phyloP scores from a whole-genome alignment of 2,329 filamentous ascomycete genomes.

The Arthrobotrys pseudoclavata region DNA sequence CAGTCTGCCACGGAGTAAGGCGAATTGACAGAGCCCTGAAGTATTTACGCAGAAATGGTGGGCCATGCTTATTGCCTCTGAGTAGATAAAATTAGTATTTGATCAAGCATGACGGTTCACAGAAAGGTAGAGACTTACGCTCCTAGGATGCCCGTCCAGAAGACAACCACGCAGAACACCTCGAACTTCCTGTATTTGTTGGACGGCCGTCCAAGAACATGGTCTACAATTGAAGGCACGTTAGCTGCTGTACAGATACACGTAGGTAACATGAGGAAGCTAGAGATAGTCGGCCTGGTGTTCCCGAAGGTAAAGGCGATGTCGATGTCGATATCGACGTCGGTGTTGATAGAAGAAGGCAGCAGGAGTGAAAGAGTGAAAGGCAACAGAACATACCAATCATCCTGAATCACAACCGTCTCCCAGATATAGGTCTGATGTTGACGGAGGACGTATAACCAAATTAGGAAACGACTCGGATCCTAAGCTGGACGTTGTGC shows the following conservation, averaged over 20 bases:
- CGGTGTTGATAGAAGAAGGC: not conserved
- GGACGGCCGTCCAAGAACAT: conserved; percentile 91
- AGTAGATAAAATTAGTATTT: conserved; percentile 58
- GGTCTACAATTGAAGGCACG: conserved; percentile 71
- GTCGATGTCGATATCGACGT: not conserved
- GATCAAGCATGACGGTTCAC: conserved; percentile 4
- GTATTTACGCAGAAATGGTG: conserved; percentile 79
- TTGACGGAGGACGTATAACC: not conserved
- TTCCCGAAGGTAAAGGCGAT: not conserved
- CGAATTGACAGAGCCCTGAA: conserved; percentile 76
- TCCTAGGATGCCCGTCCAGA: conserved; percentile 89
- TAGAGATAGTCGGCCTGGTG: not conserved
- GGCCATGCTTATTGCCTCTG: conserved; percentile 89
- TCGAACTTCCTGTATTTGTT: conserved; percentile 92
- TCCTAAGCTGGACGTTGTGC: not conserved
- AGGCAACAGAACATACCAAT: conserved; percentile 34
- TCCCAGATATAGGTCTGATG: not conserved
- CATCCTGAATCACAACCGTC: conserved; percentile 10
- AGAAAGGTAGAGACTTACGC: conserved; percentile 70
- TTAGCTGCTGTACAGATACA: conserved; percentile 20
- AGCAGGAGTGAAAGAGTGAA: no score
- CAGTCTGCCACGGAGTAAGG: conserved; percentile 89
- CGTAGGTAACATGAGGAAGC: not conserved
- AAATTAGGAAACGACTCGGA: conserved; percentile 9
- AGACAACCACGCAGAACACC: conserved; percentile 88